phyloP scores from a whole-genome alignment of 202 grass and related monocot species.

The Zoysia matrella region DNA sequence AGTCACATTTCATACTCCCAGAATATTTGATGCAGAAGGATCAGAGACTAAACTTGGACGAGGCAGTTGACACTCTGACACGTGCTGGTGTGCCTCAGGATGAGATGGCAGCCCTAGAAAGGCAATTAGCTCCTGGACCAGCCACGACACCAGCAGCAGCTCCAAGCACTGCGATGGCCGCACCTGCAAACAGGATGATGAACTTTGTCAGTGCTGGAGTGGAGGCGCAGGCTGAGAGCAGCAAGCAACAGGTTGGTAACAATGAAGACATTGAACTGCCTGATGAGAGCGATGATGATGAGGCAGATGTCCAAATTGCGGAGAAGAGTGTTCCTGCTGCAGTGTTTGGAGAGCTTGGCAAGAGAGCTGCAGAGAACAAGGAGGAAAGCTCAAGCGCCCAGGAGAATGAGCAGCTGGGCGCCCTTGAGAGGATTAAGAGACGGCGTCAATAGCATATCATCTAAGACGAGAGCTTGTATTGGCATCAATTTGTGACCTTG shows the following conservation, averaged over 20 bases:
- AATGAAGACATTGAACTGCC: slow-evolving; percentile 85
- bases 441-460: slow-evolving; percentile 50
- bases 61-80: slow-evolving; percentile 86
- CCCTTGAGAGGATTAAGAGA: slow-evolving; percentile 94
- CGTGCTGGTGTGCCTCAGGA: slow-evolving; percentile 79
- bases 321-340: slow-evolving; percentile 75
- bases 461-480: slow-evolving; percentile 8
- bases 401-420: slow-evolving; percentile 70
- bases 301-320: slow-evolving; percentile 51
- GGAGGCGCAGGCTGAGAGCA: slow-evolving; percentile 60
- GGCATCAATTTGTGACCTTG: neutral
- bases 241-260: slow-evolving; percentile 49
- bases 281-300: too few species aligned
- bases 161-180: slow-evolving; percentile 26
- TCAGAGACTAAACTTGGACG: slow-evolving; percentile 78
- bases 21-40: slow-evolving; percentile 95
- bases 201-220: slow-evolving; percentile 89
- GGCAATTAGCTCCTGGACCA: slow-evolving; percentile 61
- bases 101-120: slow-evolving; percentile 90
- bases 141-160: slow-evolving; percentile 46
- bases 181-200: slow-evolving; percentile 52
- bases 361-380: slow-evolving; percentile 60
- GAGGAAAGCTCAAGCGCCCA: slow-evolving; percentile 55
- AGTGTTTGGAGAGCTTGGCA: slow-evolving; percentile 86
- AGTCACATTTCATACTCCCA: slow-evolving; percentile 94